Conservation (phyloP, 1,139 yeast genomes). For the Pichia cactophila region DNA sequence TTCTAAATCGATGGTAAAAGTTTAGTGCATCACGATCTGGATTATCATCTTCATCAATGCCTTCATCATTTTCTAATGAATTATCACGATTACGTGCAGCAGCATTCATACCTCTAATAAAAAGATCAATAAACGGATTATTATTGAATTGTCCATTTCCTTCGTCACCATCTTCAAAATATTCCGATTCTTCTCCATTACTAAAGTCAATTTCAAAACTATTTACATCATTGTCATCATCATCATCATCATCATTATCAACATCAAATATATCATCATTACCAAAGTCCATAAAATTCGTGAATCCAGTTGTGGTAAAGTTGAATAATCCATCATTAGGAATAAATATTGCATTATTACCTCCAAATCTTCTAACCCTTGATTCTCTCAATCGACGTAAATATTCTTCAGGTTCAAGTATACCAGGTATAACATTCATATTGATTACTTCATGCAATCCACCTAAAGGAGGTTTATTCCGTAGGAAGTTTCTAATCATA, state of each 20-base stretch:
- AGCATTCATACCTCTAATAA: no score
- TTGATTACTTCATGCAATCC: neutral
- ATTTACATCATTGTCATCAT: neutral
- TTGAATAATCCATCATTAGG: neutral
- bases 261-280: neutral
- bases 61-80: no score
- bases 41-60: no score
- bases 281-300: neutral
- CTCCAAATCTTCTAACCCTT: neutral
- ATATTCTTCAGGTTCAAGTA: neutral
- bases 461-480: neutral
- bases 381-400: neutral
- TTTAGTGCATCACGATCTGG: no score
- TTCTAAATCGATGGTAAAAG: no score
- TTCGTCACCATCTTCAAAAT: neutral
- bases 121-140: neutral
- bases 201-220: neutral
- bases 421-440: neutral
- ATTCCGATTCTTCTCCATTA: neutral
- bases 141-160: neutral
- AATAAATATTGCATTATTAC: neutral
- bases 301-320: conserved; percentile 1
- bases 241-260: neutral
- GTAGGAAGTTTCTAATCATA: conserved; percentile 6
- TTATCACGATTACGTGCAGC: neutral